Conservation (phyloP, 225 moss, liverwort and hornwort genomes). For the Rhytidiadelphus loreus region DNA sequence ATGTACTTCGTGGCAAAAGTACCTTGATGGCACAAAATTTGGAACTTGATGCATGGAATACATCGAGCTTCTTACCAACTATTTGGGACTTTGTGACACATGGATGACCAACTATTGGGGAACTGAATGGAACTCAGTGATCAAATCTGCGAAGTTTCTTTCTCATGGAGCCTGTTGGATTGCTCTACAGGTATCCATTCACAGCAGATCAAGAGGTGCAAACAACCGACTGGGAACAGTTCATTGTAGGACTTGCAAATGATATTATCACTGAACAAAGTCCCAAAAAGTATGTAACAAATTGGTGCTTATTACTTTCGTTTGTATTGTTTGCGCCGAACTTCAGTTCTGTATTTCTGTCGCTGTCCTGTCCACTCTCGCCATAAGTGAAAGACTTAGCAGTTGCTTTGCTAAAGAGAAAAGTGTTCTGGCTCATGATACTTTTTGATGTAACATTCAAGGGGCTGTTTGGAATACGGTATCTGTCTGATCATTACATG, state of each 20-base stretch:
- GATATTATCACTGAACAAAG: constrained; percentile 83
- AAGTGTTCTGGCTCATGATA: not conserved
- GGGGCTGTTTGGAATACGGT: not conserved
- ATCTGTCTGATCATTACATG: not conserved
- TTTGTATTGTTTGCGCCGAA: not conserved
- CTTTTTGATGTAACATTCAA: not conserved
- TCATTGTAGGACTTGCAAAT: constrained; percentile 65
- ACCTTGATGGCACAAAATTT: not conserved
- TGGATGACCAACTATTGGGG: not conserved
- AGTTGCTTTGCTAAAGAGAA: not conserved
- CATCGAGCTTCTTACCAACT: not conserved
- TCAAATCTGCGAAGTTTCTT: not conserved
- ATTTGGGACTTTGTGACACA: not conserved
- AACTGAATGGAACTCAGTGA: not conserved
- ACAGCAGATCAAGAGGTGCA: constrained; percentile 69
- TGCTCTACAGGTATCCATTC: constrained; percentile 57
- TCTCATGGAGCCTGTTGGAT: not conserved
- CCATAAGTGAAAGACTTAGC: not conserved
- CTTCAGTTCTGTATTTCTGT: not conserved
- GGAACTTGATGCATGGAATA: not conserved
- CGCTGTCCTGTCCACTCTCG: not conserved
- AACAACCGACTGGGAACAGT: constrained; percentile 79
- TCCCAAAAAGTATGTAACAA: constrained; percentile 57
- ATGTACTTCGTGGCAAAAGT: not conserved
- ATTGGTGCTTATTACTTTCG: not conserved